phyloP scores from a whole-genome alignment of 768 basidiomycete genomes.

The Mycena metata region DNA sequence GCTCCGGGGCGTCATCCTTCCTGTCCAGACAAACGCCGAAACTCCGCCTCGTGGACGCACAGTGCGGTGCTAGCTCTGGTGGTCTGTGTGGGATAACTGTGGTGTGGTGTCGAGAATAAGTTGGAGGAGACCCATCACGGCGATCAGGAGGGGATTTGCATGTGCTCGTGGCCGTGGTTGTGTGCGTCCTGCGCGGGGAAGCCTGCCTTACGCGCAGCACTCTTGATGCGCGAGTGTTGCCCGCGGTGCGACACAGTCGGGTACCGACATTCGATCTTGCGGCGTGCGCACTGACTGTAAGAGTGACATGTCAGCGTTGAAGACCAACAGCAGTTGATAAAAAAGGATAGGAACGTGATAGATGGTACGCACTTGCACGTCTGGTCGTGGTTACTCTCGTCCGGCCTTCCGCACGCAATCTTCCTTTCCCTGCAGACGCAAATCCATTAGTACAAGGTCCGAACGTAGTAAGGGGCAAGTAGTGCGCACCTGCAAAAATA shows the following conservation, averaged over 20 bases:
- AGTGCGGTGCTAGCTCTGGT: too few species aligned
- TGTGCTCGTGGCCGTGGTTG: too few species aligned
- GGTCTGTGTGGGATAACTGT: too few species aligned
- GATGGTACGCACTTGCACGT: constrained; percentile 60
- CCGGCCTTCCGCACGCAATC: constrained; percentile 62
- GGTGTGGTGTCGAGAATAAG: too few species aligned
- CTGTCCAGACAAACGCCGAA: too few species aligned
- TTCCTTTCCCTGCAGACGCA: constrained; percentile 65
- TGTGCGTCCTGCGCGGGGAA: too few species aligned
- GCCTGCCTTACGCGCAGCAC: constrained; percentile 31
- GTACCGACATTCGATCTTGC: constrained; percentile 60
- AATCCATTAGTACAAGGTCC: constrained; percentile 46
- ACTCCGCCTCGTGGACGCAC: too few species aligned
- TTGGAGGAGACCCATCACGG: too few species aligned
- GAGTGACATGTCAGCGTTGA: not conserved
- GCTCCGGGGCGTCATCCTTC: too few species aligned
- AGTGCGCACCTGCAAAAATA: too few species aligned
- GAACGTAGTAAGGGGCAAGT: too few species aligned
- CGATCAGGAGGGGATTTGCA: too few species aligned
- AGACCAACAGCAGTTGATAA: not conserved
- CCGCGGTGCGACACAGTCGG: constrained; percentile 65
- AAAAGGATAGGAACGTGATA: not conserved
- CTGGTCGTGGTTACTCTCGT: constrained; percentile 5
- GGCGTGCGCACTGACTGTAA: constrained; percentile 61
- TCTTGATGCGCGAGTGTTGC: constrained; percentile 52